A percentile compares a stretch with the other conserved stretches of the same genome.
phyloP scores from a whole-genome alignment of 768 basidiomycete genomes.

The Mycena pura region DNA sequence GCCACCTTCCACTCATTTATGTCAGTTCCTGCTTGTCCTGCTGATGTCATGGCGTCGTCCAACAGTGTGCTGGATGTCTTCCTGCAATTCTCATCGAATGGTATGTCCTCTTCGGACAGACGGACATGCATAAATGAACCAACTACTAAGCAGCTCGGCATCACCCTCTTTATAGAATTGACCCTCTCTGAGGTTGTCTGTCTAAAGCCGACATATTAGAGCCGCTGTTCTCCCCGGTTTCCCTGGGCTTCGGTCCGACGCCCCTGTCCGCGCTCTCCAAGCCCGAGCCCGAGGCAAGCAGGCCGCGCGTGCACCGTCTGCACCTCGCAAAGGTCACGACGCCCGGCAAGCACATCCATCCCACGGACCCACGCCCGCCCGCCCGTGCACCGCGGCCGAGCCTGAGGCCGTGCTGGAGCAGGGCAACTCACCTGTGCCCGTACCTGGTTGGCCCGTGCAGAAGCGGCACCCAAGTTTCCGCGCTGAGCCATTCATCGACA shows the following conservation, averaged over 20 bases:
- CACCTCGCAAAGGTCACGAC: conserved; percentile 52
- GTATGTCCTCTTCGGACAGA: too few relatives aligned
- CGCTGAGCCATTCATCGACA: neutral
- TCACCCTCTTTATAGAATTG: too few relatives aligned
- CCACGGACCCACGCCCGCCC: conserved; percentile 46
- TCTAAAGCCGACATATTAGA: conserved; percentile 9
- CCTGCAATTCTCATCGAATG: too few relatives aligned
- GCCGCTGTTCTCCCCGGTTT: neutral
- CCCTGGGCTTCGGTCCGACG: conserved; percentile 20
- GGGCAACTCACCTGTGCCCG: too few relatives aligned
- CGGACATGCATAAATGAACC: too few relatives aligned
- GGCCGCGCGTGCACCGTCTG: conserved; percentile 38
- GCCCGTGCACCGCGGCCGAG: conserved; percentile 17
- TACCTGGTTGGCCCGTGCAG: neutral
- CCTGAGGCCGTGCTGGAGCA: conserved; percentile 14
- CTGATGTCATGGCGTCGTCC: too few relatives aligned
- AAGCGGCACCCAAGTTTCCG: neutral
- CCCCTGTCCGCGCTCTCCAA: conserved; percentile 19
- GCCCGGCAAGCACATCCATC: conserved; percentile 51
- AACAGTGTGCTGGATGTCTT: too few relatives aligned
- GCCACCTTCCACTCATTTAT: too few relatives aligned
- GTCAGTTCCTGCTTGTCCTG: too few relatives aligned
- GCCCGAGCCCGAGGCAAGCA: conserved; percentile 8
- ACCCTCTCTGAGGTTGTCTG: too few relatives aligned
- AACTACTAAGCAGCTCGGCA: too few relatives aligned